A percentile compares a stretch with the other conserved stretches of the same genome.
Evolutionary conservation across 345 rosid genomes (phyloP).

Genomic region (Sapria himalayana): DNA sequence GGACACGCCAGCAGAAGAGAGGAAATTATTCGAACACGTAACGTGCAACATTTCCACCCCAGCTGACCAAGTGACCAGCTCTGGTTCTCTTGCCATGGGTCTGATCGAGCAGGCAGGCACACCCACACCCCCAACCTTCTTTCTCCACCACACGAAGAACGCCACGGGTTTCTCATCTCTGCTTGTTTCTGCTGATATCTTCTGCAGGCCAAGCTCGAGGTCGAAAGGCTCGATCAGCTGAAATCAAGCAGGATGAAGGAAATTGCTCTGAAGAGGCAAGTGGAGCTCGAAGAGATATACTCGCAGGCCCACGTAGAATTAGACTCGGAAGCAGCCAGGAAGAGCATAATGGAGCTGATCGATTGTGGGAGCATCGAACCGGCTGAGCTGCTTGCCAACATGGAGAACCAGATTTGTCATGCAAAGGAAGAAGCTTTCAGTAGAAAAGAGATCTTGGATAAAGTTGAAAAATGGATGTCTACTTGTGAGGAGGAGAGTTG

Average conservation of each 20-base stretch:
- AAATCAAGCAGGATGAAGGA: slow-evolving; percentile 96
- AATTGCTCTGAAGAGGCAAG: slow-evolving; percentile 79
- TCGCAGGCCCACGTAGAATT: slow-evolving; percentile 57
- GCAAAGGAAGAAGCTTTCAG: slow-evolving; percentile 85
- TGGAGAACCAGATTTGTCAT: slow-evolving; percentile 77
- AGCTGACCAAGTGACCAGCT: slow-evolving; percentile 60
- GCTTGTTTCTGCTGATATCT: slow-evolving; percentile 1
- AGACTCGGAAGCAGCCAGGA: slow-evolving; percentile 70
- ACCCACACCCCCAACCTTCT: no score
- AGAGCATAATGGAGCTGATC: slow-evolving; percentile 59
- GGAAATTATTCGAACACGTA: slow-evolving; percentile 65
- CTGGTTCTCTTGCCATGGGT: slow-evolving; percentile 80
- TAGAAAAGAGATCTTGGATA: slow-evolving; percentile 84
- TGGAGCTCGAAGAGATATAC: slow-evolving; percentile 89
- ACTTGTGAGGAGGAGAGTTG: slow-evolving; percentile 99
- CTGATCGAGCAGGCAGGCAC: slow-evolving; percentile 74
- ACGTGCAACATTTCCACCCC: slow-evolving; percentile 71
- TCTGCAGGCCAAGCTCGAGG: slow-evolving; percentile 79
- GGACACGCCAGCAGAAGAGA: slow-evolving; percentile 88
- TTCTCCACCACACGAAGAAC: no score
- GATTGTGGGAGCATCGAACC: slow-evolving; percentile 91
- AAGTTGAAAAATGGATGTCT: slow-evolving; percentile 98
- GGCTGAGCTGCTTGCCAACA: slow-evolving; percentile 66
- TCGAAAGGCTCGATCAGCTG: slow-evolving; percentile 81
- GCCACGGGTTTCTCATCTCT: no score